These are phyloP conservation scores for Rutstroemia sp. DNA, from an alignment of 2,329 filamentous ascomycete species.

Conservation along the genomic window DNA sequence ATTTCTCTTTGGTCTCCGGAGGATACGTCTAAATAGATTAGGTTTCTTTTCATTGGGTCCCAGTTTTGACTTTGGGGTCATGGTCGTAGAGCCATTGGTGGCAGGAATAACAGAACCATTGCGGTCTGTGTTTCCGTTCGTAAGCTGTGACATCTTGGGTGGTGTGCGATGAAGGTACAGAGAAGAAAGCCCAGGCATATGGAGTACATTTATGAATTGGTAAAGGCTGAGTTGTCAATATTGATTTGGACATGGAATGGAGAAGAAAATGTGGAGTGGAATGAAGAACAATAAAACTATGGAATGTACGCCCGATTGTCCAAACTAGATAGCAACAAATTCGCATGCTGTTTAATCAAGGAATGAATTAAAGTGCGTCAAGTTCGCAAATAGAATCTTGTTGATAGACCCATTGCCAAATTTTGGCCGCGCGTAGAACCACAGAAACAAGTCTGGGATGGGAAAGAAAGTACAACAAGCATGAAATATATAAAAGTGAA, in stretches of 20 bases:
- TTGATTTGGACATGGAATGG: neutral
- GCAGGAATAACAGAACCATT: neutral
- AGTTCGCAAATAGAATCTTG: too few relatives aligned
- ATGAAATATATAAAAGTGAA: too few relatives aligned
- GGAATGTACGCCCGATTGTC: neutral
- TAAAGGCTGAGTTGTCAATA: neutral
- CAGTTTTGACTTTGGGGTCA: neutral
- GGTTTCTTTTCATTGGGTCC: neutral
- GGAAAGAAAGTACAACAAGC: too few relatives aligned
- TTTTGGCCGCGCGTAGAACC: too few relatives aligned
- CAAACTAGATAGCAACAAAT: neutral
- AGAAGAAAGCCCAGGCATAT: neutral
- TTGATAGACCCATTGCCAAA: too few relatives aligned
- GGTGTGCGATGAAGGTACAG: neutral
- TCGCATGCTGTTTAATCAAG: too few relatives aligned
- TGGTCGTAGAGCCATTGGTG: neutral
- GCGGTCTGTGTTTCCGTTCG: neutral
- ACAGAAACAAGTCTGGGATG: too few relatives aligned
- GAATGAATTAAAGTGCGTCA: too few relatives aligned
- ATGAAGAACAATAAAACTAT: neutral
- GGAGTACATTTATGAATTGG: neutral
- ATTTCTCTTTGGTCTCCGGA: neutral
- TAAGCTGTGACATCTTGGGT: neutral
- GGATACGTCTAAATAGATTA: conserved; percentile 1
- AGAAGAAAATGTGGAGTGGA: conserved; percentile 2